phyloP scores from a whole-genome alignment of 495 filamentous ascomycete species.

The Collariella sp. region DNA sequence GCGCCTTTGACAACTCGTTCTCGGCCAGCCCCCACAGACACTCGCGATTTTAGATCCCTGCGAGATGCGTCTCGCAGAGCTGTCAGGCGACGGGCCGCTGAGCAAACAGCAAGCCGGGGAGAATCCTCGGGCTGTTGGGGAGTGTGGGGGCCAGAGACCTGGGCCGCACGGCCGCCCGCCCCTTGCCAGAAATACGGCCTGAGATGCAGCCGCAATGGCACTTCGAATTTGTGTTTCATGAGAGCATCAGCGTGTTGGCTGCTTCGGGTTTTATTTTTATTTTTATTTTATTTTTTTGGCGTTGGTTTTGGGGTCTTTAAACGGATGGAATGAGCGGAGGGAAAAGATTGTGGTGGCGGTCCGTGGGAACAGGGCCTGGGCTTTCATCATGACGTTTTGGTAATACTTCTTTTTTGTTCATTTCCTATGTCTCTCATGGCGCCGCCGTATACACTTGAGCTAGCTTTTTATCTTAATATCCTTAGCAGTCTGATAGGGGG shows the following conservation, averaged over 20 bases:
- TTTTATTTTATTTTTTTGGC: slow-evolving; percentile 2
- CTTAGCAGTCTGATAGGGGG: background rate
- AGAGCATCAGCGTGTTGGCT: slow-evolving; percentile 22
- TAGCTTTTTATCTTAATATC: slow-evolving; percentile 2
- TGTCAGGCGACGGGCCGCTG: background rate
- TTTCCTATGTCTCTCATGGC: background rate
- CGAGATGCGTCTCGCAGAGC: background rate
- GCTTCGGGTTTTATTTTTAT: too few species aligned
- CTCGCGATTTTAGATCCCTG: slow-evolving; percentile 16
- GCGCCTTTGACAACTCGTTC: slow-evolving; percentile 36
- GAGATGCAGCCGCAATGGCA: slow-evolving; percentile 1
- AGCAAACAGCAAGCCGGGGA: background rate
- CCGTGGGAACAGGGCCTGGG: background rate
- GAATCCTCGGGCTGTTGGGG: background rate
- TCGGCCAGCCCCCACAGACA: slow-evolving; percentile 34
- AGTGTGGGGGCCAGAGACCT: background rate
- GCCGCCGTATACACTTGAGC: background rate
- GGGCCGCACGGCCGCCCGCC: background rate
- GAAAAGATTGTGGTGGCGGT: background rate
- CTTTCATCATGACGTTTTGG: background rate
- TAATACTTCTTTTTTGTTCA: slow-evolving; percentile 5
- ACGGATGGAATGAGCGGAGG: background rate
- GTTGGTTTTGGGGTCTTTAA: slow-evolving; percentile 3
- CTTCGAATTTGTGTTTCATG: slow-evolving; percentile 7
- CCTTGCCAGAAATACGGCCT: background rate